Conservation (phyloP, 1,139 yeast species). For the Torulaspora globosa region DNA sequence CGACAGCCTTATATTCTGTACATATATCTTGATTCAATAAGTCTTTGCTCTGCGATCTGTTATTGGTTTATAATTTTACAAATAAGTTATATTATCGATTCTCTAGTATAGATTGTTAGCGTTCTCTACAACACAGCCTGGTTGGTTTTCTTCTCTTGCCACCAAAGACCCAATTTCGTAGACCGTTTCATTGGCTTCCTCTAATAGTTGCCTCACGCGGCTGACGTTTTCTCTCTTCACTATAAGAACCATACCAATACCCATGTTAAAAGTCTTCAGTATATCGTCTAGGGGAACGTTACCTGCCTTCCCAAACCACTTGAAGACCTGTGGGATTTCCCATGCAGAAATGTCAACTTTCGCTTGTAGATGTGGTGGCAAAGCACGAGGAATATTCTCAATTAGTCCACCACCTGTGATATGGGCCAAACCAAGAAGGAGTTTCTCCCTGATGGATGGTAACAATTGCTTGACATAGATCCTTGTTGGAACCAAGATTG, state of each 20-base stretch:
- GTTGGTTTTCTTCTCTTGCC: slow-evolving; percentile 48
- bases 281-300: slow-evolving; percentile 82
- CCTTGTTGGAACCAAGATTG: slow-evolving; percentile 81
- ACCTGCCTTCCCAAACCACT: slow-evolving; percentile 91
- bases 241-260: slow-evolving; percentile 94
- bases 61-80: background rate
- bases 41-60: background rate
- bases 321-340: slow-evolving; percentile 84
- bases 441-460: slow-evolving; percentile 62
- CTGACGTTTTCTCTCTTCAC: slow-evolving; percentile 64
- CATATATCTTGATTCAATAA: background rate
- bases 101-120: slow-evolving; percentile 53
- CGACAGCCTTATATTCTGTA: background rate
- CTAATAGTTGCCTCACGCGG: slow-evolving; percentile 50
- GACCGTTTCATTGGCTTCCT: slow-evolving; percentile 69
- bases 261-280: slow-evolving; percentile 88
- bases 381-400: slow-evolving; percentile 93
- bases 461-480: slow-evolving; percentile 90
- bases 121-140: slow-evolving; percentile 67
- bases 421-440: slow-evolving; percentile 86
- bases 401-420: slow-evolving; percentile 98
- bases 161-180: slow-evolving; percentile 73
- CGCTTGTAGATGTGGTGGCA: slow-evolving; percentile 78
- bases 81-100: background rate
- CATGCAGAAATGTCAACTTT: slow-evolving; percentile 72